Conservation (phyloP, 73 alveolate species). For the Halteria grandinella region DNA sequence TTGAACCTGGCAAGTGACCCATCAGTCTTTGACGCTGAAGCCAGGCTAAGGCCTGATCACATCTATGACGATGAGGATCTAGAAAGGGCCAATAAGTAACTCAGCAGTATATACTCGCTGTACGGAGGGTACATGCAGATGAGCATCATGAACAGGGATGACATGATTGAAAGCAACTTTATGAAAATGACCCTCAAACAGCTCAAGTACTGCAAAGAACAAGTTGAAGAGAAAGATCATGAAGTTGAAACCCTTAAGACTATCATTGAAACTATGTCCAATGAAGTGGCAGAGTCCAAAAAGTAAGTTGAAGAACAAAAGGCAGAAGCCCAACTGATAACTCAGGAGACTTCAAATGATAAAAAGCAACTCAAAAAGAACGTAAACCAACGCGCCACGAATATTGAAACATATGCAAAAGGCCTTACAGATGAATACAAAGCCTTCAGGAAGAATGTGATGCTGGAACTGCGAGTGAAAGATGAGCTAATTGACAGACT, state of each 20-base stretch:
- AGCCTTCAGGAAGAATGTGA: not conserved
- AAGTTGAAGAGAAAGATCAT: not conserved
- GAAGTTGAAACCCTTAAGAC: not conserved
- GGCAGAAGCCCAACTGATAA: not conserved
- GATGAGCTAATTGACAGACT: not conserved
- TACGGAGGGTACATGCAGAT: slow-evolving; percentile 32
- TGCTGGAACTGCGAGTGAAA: not conserved
- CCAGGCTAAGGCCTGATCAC: not conserved
- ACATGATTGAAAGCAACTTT: slow-evolving; percentile 13
- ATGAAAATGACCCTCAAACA: not conserved
- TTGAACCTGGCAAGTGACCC: slow-evolving; percentile 40
- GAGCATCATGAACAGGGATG: slow-evolving; percentile 28
- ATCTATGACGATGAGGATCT: not conserved
- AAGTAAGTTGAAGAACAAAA: not conserved
- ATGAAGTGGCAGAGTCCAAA: not conserved
- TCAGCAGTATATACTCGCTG: not conserved
- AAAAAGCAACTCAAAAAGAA: not conserved
- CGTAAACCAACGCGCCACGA: not conserved
- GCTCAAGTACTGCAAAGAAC: not conserved
- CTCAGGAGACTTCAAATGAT: slow-evolving; percentile 3
- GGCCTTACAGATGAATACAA: not conserved
- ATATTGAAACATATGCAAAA: not conserved
- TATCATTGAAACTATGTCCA: not conserved
- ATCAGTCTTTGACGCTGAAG: not conserved
- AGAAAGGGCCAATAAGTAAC: not conserved